These are phyloP conservation scores for Geotrichum aggregatum DNA, from an alignment of 1,139 yeast species.

Conservation along the genomic window DNA sequence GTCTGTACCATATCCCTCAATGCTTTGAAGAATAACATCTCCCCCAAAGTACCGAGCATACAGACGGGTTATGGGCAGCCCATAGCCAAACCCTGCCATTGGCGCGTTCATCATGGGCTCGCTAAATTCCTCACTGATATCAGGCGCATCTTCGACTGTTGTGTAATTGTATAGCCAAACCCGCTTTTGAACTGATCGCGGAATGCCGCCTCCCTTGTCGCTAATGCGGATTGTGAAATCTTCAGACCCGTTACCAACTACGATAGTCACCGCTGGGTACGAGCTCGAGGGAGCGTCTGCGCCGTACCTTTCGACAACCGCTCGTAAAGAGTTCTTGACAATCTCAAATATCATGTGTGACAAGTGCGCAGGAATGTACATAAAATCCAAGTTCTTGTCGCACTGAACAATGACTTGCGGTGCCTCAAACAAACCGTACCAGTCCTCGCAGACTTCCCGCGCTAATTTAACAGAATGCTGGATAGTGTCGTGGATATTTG, in stretches of 20 bases:
- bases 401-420: constrained; percentile 73
- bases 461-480: constrained; percentile 84
- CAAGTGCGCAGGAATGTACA: constrained; percentile 89
- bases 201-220: constrained; percentile 83
- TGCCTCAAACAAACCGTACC: constrained; percentile 74
- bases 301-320: constrained; percentile 72
- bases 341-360: constrained; percentile 87
- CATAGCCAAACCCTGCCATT: constrained; percentile 84
- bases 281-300: constrained; percentile 39
- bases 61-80: constrained; percentile 68
- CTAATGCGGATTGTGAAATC: constrained; percentile 76
- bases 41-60: constrained; percentile 82
- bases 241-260: constrained; percentile 72
- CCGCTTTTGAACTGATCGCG: constrained; percentile 67
- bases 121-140: constrained; percentile 49
- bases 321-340: constrained; percentile 72
- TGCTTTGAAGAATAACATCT: constrained; percentile 67
- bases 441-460: constrained; percentile 78
- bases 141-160: constrained; percentile 63
- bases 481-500: constrained; percentile 73
- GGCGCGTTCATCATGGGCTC: constrained; percentile 58
- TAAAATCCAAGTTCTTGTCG: constrained; percentile 61
- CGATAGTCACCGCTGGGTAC: constrained; percentile 71
- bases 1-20: constrained; percentile 86
- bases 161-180: constrained; percentile 81